Base-by-base conservation (phyloP, 1,284 basidiomycete genomes). In the Filobasidium uniguttulatum region DNA sequence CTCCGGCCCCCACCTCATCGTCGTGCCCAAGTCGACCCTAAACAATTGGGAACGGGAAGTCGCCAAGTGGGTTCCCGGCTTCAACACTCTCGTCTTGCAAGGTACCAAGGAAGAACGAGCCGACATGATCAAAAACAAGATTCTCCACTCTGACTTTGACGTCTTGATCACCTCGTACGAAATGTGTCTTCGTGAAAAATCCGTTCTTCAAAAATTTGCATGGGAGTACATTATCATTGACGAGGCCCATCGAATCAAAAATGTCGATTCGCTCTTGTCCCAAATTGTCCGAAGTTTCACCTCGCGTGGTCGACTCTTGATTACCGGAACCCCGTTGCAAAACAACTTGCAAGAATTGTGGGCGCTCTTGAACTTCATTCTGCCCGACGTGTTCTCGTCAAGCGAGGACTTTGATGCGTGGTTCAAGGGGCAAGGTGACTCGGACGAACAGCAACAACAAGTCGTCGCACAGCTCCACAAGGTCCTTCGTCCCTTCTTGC, bases 221-320 rank as follows among this genome's bases (percentile, higher is more conserved):
- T 98, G 96, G 75, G 88, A 94, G 71, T 98, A 98, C 71, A 97
- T 98, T 67, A 78, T 89, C 59, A 98, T 99, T 63, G 93, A 99
- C 71, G 94, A 99, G 71, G 94, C 93, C 0, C 94, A 98, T 64
- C 84, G 93, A 33, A 98, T 99, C 78, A 98, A 98, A 75, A 98
- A 98, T 62, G 90, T 93, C 61, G 89, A 98, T 66, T 96, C 89
- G 26, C 84, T 97, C 61, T 78, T 99, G 10, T 84, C 83, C 15
- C 89, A 97, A 70, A 96, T 98, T 61, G 90, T 98, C 48, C 81
- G 93, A 55, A 75, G 84, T 3, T 98, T 97, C 71, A 80, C 80
- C 59, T 86, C 83, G 40, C 80, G 93, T 36, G 88, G 87, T 1
- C 76, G 94, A 30, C 72, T 98, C 50, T 75, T 99, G 48, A 98